Evolutionary conservation across 768 basidiomycete genomes (phyloP).

Genomic region (Cystobasidium tubakii): DNA sequence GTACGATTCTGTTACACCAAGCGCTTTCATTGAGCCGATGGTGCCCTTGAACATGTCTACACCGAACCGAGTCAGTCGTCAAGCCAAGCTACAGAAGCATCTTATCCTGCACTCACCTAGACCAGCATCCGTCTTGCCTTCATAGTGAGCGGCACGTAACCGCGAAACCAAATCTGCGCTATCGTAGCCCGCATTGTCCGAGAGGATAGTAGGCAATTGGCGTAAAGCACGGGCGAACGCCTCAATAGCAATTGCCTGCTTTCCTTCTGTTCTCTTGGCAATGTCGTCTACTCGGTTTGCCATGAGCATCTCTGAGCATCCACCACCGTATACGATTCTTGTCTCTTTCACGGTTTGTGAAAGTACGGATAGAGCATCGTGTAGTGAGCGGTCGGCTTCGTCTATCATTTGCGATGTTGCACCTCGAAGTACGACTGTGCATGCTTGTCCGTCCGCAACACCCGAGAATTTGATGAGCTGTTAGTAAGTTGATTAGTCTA

Average conservation of each 20-base stretch:
- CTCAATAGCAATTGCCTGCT: constrained; percentile 92
- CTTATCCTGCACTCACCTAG: constrained; percentile 58
- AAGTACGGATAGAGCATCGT: constrained; percentile 93
- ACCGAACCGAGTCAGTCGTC: too few relatives aligned
- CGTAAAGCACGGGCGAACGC: constrained; percentile 80
- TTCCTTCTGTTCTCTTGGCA: constrained; percentile 75
- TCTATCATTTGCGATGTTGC: constrained; percentile 99
- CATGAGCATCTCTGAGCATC: constrained; percentile 98
- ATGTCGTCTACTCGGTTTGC: constrained; percentile 85
- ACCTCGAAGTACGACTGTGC: constrained; percentile 93
- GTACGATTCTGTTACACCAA: constrained; percentile 93
- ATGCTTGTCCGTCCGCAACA: constrained; percentile 93
- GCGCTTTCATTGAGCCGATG: constrained; percentile 76
- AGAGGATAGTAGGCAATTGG: constrained; percentile 88
- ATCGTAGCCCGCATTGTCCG: constrained; percentile 96
- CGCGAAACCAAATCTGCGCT: constrained; percentile 89
- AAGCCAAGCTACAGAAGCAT: background rate
- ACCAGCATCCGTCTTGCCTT: constrained; percentile 76
- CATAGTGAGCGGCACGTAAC: constrained; percentile 87
- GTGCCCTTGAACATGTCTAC: constrained; percentile 80
- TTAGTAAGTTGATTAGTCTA: background rate
- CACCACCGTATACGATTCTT: constrained; percentile 85
- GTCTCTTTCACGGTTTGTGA: constrained; percentile 98
- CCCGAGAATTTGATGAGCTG: constrained; percentile 99
- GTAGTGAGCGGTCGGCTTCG: constrained; percentile 93